phyloP scores from a whole-genome alignment of 2,329 filamentous ascomycete species.

The Alternaria triticina region DNA sequence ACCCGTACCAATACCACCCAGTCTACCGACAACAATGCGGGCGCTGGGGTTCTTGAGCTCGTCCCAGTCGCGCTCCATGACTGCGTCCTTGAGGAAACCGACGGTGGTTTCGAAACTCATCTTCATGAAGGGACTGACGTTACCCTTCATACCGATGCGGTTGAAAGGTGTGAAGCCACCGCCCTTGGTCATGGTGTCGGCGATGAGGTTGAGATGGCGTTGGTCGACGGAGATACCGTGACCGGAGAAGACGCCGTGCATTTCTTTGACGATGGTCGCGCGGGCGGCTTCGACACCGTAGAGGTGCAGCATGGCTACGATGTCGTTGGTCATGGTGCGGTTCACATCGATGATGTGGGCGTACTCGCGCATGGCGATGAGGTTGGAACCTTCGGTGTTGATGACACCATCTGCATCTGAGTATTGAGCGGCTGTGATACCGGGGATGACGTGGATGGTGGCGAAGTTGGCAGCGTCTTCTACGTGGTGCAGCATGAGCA shows the following conservation, averaged over 20 bases:
- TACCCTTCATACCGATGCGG: slow-evolving; percentile 83
- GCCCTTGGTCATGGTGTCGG: slow-evolving; percentile 95
- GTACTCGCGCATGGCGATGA: slow-evolving; percentile 89
- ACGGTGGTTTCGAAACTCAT: slow-evolving; percentile 99
- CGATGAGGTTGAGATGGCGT: slow-evolving; percentile 92
- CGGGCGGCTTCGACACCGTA: slow-evolving; percentile 96
- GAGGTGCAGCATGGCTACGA: slow-evolving; percentile 78
- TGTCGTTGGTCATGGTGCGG: slow-evolving; percentile 89
- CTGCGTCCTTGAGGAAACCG: slow-evolving; percentile 89
- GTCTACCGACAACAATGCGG: slow-evolving; percentile 83
- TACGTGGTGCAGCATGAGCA: slow-evolving; percentile 90
- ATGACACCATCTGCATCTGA: slow-evolving; percentile 59
- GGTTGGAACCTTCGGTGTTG: slow-evolving; percentile 83
- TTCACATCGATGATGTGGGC: slow-evolving; percentile 85
- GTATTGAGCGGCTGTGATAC: slow-evolving; percentile 73
- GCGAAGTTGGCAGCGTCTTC: slow-evolving; percentile 79
- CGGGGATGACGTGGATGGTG: slow-evolving; percentile 84
- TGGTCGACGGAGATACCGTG: slow-evolving; percentile 94
- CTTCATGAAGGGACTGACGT: slow-evolving; percentile 92
- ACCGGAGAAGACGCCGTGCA: slow-evolving; percentile 82
- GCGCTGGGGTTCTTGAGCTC: slow-evolving; percentile 84
- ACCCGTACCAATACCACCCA: slow-evolving; percentile 86
- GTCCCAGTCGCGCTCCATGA: slow-evolving; percentile 89
- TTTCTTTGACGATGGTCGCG: slow-evolving; percentile 83
- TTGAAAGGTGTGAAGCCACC: slow-evolving; percentile 92